phyloP scores from a whole-genome alignment of 352 stramenopile species.

The Pelagophyceae sp. region DNA sequence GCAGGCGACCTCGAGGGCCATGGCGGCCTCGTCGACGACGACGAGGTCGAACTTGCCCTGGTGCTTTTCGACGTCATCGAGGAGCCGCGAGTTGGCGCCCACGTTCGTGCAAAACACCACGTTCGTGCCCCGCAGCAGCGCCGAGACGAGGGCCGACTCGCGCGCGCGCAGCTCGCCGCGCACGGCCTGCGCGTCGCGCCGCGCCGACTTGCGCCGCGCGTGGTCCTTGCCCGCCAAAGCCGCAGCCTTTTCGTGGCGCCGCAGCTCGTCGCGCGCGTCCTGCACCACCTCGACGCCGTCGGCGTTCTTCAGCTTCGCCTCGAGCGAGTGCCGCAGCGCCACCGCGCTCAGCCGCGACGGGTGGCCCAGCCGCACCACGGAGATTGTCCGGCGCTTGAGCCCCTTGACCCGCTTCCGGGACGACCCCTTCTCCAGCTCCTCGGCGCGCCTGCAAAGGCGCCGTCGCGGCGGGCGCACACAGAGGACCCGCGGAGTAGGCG shows the following conservation, averaged over 20 bases:
- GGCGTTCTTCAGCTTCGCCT: conserved; percentile 74
- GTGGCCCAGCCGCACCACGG: conserved; percentile 77
- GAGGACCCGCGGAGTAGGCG: conserved; percentile 19
- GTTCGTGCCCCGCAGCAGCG: conserved; percentile 77
- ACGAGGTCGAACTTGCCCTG: conserved; percentile 79
- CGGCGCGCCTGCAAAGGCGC: conserved; percentile 21
- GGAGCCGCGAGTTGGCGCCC: conserved; percentile 74
- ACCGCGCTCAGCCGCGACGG: conserved; percentile 77
- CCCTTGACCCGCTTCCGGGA: conserved; percentile 3
- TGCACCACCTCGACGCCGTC: conserved; percentile 90
- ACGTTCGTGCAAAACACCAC: conserved; percentile 93
- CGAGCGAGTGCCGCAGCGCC: conserved; percentile 82
- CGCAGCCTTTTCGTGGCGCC: conserved; percentile 21
- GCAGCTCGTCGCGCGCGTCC: conserved; percentile 83
- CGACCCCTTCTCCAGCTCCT: too few species aligned
- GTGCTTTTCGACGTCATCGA: conserved; percentile 56
- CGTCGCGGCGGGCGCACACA: conserved; percentile 19
- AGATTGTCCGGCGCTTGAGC: conserved; percentile 17
- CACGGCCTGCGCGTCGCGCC: conserved; percentile 72
- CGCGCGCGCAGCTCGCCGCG: conserved; percentile 83
- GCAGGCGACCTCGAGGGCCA: conserved; percentile 88
- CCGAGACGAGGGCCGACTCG: conserved; percentile 80
- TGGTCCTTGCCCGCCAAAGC: not conserved
- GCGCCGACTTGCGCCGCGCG: conserved; percentile 27
- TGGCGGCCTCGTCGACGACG: conserved; percentile 91